Conservation (phyloP, 2,329 filamentous ascomycete genomes). For the Ramichloridium luteum region DNA sequence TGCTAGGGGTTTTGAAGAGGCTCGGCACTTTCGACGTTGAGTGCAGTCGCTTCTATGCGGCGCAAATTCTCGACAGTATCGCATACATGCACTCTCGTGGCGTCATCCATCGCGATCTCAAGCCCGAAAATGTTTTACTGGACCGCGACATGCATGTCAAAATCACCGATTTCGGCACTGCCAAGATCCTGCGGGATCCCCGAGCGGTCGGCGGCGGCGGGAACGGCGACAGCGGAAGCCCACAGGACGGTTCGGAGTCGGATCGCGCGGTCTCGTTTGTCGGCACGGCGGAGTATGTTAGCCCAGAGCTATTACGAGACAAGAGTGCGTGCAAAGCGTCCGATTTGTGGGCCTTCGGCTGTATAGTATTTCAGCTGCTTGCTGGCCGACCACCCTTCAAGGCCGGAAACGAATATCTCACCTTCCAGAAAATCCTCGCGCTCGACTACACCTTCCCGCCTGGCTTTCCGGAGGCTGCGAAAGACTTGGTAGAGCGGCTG, state of each 20-base stretch:
- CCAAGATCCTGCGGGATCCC: slow-evolving; percentile 64
- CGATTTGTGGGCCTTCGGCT: slow-evolving; percentile 96
- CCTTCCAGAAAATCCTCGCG: slow-evolving; percentile 94
- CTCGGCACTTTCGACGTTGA: slow-evolving; percentile 91
- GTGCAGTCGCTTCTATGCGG: slow-evolving; percentile 85
- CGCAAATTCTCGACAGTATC: slow-evolving; percentile 90
- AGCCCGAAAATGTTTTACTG: slow-evolving; percentile 90
- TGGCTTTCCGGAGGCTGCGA: slow-evolving; percentile 74
- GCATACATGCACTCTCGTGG: slow-evolving; percentile 96
- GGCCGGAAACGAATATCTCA: slow-evolving; percentile 86
- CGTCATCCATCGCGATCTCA: slow-evolving; percentile 91
- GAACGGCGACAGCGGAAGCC: slow-evolving; percentile 31
- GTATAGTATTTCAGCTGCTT: slow-evolving; percentile 90
- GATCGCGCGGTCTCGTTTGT: slow-evolving; percentile 87
- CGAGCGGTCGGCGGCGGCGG: slow-evolving; percentile 26
- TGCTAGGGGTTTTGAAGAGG: slow-evolving; percentile 85
- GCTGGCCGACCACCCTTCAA: slow-evolving; percentile 97
- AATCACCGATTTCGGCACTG: slow-evolving; percentile 96
- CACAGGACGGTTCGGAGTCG: slow-evolving; percentile 48
- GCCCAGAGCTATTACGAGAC: slow-evolving; percentile 88
- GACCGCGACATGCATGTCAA: slow-evolving; percentile 97
- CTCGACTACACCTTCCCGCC: slow-evolving; percentile 88
- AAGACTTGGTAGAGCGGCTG: slow-evolving; percentile 79
- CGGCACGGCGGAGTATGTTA: slow-evolving; percentile 95
- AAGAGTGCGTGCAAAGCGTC: slow-evolving; percentile 97